Evolutionary conservation across 352 stramenopile species (phyloP), one percentile per base, ranked within the genome.

Genomic region (Pythium apleroticum): DNA sequence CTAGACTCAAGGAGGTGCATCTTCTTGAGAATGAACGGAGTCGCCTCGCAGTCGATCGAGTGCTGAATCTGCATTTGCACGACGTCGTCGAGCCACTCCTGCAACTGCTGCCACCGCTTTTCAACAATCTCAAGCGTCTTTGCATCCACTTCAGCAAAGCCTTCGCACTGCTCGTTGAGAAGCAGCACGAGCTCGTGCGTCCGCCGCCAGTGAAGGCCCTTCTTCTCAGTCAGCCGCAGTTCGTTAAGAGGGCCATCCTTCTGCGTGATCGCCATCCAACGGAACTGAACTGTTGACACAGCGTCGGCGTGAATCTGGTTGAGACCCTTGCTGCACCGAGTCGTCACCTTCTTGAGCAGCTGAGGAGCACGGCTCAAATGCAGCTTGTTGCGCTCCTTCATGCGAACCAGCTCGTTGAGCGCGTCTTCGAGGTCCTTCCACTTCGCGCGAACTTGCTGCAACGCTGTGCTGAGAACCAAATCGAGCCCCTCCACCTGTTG

Each of bases 211-310:
- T 92, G 81, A 22, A 92, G 57, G 0, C 74, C 77, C 28, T 89
- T 85, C 43, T 81, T 86, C 48, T 86, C 80, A 63, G 87, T 90
- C 9, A 92, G 33, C 1, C 80, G 79, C 0, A 92, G 63, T 46
- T 92, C 84, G 46, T 74, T 82, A 27, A 92, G 63, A 33, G 80
- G 80, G 0, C 84, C 84, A 30, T 86, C 77, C 8, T 52, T 66
- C 35, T 84, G 74, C 2, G 76, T 90, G 55, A 92, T 88, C 19
- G 81, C 81, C 73, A 88, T 90, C 81, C 80, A 89, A 4, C 84
- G 81, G 50, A 89, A 90, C 52, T 92, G 84, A 11, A 90, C 76
- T 10, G 77, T 82, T 0, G 81, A 76, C 0, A 92, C 81, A 2
- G 74, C 81, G 9, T 90, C 81, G 1, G 81, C 77, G 52, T 92